Base-by-base conservation (phyloP, 768 basidiomycete species). In the Antrodiella citrinella region DNA sequence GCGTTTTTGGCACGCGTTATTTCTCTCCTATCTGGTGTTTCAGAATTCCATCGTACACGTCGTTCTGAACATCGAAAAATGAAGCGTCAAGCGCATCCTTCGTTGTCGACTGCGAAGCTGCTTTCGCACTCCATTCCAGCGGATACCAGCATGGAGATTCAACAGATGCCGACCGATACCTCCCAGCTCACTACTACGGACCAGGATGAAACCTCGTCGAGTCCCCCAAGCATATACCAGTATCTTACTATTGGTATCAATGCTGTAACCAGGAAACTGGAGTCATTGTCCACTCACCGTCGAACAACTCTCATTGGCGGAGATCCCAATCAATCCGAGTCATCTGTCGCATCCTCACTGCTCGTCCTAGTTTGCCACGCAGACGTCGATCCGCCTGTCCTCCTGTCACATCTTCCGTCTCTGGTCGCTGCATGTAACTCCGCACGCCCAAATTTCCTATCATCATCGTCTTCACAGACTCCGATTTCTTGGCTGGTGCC, bases 401-500 rank as follows among this genome's bases (percentile, higher is more conserved):
- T 91, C 45, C 70, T 91, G 47, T 80, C 78, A 44, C 90, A 93
- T 63, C 63, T 93, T 19, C 89, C 84, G 9, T 77, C 82, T 57
- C 72, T 92, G 26, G 78, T 89, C 4, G 90, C 91, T 0, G 76
- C 84, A 0, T 86, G 74, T 62, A 93, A 92, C 65, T 78, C 83
- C 21, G 25, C 50, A 9, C 44, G 55, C 55, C 18, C 20, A 11
- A 35, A 15, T 35, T n/a, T n/a, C n/a, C n/a, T n/a, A n/a, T 7
- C 30, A 40, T 19, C 38, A 44, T 5, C 50, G 44, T 58, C 25
- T 20, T 22, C 18, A 51, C 10, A 23, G 30, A 15, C 7, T 35
- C n/a, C 41, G 26, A 52, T 26, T 56, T 69, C 85, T 48, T 80
- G 75, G 62, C 67, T 91, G 20, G 67, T 89, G 26, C 72, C 80